Base-by-base conservation (phyloP, 2,329 filamentous ascomycete species). In the Penicillium digitatum region DNA sequence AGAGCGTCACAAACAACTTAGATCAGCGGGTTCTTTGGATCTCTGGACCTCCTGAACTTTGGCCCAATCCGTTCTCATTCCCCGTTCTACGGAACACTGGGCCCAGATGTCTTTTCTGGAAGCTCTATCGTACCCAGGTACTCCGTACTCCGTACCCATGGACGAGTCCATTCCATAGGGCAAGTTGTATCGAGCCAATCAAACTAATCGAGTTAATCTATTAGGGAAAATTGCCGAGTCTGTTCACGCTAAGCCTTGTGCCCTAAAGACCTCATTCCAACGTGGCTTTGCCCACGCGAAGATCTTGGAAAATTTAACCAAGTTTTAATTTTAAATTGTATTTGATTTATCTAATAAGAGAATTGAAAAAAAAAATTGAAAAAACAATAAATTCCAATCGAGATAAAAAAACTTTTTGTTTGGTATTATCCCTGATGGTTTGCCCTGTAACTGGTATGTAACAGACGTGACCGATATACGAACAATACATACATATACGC, bases 201-300 rank as follows among this genome's bases (percentile, higher is more conserved):
- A 18, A 22, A 38, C 11, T 10, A 22, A 14, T 22, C 1, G 37
- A 22, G 22, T 6, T 10, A 22, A 22, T 38, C 14, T 39, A 22
- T 39, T 11, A n/a, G 35, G 42, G 3, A 38, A 43, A 49, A 38
- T 42, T 54, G 44, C 52, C 49, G 49, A 32, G n/a, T 26, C 20
- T 40, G 16, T 44, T 54, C 44, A 44, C 45, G 46, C 52, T 54
- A 47, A 49, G 52, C 45, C 52, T 54, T 49, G 45, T 54, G 42
- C 37, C 48, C 48, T 44, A 35, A 40, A 11, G n/a, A 39, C 24
- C 16, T 55, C 42, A 47, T 52, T 56, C 47, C 54, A 59, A 57
- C 57, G 57, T 59, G 59, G 56, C 45, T 48, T 37, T 37, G 27
- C 32, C 53, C 56, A 58, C 56, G 56, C 52, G 52, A 34, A 31